Conservation (phyloP, 202 grass and related monocot species). For the Bolboschoenoplectus hybrid region DNA sequence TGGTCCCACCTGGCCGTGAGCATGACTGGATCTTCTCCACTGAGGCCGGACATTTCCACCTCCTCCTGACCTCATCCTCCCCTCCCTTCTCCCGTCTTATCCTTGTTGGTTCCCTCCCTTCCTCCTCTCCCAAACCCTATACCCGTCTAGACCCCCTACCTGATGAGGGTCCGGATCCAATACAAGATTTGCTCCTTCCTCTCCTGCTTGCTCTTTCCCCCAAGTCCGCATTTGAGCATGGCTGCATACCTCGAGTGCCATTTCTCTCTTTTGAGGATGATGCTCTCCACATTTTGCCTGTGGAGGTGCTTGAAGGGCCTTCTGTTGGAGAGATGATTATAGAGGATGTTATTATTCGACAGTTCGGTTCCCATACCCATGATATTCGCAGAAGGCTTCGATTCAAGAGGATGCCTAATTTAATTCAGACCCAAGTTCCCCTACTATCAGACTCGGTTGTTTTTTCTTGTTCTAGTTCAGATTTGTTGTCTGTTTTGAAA, state of each 20-base stretch:
- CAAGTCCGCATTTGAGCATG: slow-evolving; percentile 46
- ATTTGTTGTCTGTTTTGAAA: slow-evolving; percentile 41
- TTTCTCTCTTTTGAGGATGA: slow-evolving; percentile 83
- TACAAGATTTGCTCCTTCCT: slow-evolving; percentile 52
- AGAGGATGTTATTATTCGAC: slow-evolving; percentile 67
- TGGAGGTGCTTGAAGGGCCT: slow-evolving; percentile 51
- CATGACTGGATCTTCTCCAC: slow-evolving; percentile 94
- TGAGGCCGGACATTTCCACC: slow-evolving; percentile 68
- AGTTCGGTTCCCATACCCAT: slow-evolving; percentile 3
- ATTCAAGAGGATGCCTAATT: slow-evolving; percentile 89
- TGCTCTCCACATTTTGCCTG: slow-evolving; percentile 45
- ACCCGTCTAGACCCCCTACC: slow-evolving; percentile 28
- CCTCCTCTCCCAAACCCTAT: slow-evolving; percentile 43
- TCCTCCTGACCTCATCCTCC: slow-evolving; percentile 59
- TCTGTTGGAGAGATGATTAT: slow-evolving; percentile 75
- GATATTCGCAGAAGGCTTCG: slow-evolving; percentile 65
- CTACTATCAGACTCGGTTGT: slow-evolving; percentile 29
- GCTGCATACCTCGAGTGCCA: slow-evolving; percentile 55
- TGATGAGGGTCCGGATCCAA: slow-evolving; percentile 41
- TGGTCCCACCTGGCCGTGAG: slow-evolving; percentile 64
- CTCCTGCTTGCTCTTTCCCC: slow-evolving; percentile 71
- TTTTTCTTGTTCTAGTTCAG: slow-evolving; percentile 25
- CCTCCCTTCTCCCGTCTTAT: slow-evolving; percentile 55
- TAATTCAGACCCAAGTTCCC: slow-evolving; percentile 77
- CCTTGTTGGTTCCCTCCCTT: slow-evolving; percentile 54